These are phyloP conservation scores for Neohortaea acidophila DNA, from an alignment of 495 filamentous ascomycete species.

Conservation along the genomic window DNA sequence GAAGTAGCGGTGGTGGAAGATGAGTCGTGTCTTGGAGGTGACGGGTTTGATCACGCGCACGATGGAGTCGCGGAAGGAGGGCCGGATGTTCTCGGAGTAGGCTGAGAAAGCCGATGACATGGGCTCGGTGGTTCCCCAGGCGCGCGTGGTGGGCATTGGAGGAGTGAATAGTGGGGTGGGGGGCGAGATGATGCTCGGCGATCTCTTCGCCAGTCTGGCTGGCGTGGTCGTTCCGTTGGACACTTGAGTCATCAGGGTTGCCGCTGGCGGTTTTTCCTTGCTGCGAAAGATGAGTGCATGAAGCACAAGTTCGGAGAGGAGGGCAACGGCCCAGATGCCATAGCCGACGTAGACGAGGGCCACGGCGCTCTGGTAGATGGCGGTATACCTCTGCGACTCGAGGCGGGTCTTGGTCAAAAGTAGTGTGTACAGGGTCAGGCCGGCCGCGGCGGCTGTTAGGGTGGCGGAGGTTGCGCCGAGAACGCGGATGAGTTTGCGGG, in stretches of 20 bases:
- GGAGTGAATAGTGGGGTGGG: neutral
- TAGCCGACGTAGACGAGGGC: neutral
- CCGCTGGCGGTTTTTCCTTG: neutral
- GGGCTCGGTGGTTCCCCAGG: neutral
- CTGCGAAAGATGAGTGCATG: neutral
- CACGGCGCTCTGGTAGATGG: neutral
- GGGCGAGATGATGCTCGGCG: neutral
- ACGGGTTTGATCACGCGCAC: neutral
- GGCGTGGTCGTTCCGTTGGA: neutral
- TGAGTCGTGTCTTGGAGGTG: constrained; percentile 6
- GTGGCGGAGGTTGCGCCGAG: neutral
- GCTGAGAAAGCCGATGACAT: neutral
- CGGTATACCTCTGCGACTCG: neutral
- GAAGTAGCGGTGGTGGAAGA: neutral
- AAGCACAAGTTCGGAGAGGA: neutral
- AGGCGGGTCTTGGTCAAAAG: neutral
- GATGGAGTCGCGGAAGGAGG: constrained; percentile 3
- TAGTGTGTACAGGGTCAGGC: neutral
- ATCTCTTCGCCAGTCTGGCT: neutral
- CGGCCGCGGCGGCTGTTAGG: neutral
- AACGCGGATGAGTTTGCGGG: neutral
- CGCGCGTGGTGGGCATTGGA: no score
- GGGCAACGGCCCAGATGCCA: constrained; percentile 1
- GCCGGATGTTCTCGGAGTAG: neutral
- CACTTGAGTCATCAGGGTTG: neutral